Evolutionary conservation across 2,329 filamentous ascomycete species (phyloP).

Genomic region (Xylaria sp.): DNA sequence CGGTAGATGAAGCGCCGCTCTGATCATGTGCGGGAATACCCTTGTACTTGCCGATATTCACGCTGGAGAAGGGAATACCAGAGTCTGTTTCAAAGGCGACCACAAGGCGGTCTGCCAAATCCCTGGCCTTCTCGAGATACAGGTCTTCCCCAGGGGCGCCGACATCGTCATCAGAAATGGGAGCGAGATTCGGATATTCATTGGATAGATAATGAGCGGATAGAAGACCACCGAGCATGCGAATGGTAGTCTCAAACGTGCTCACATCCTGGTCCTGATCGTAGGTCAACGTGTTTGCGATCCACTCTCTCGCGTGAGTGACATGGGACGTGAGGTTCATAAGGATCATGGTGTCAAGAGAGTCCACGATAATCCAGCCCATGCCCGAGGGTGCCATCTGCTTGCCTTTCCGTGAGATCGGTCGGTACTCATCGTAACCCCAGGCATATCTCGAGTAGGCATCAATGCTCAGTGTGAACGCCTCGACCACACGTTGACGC

Average conservation of each 20-base stretch:
- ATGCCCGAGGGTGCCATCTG: slow-evolving; percentile 86
- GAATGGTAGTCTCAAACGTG: slow-evolving; percentile 96
- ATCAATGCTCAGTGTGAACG: slow-evolving; percentile 87
- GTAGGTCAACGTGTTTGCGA: slow-evolving; percentile 73
- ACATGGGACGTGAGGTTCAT: slow-evolving; percentile 94
- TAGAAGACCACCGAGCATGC: slow-evolving; percentile 89
- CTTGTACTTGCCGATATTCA: slow-evolving; percentile 73
- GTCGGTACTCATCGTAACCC: slow-evolving; percentile 87
- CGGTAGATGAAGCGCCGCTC: slow-evolving; percentile 83
- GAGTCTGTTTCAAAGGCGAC: slow-evolving; percentile 83
- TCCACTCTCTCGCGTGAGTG: slow-evolving; percentile 81
- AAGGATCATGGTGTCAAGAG: slow-evolving; percentile 92
- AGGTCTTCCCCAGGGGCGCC: slow-evolving; percentile 77
- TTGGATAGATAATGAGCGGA: slow-evolving; percentile 94
- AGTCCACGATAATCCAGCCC: slow-evolving; percentile 97
- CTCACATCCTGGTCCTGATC: slow-evolving; percentile 94
- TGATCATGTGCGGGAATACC: slow-evolving; percentile 80
- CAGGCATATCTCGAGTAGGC: slow-evolving; percentile 89
- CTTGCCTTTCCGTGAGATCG: slow-evolving; percentile 68
- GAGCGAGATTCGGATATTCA: slow-evolving; percentile 71
- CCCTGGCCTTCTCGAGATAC: slow-evolving; percentile 92
- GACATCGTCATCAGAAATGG: slow-evolving; percentile 63
- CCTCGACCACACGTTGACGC: slow-evolving; percentile 77
- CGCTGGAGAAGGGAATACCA: slow-evolving; percentile 83
- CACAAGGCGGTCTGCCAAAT: slow-evolving; percentile 81